Base-by-base conservation (phyloP, 2,329 filamentous ascomycete genomes). In the Talaromyces albobiverticillius region DNA sequence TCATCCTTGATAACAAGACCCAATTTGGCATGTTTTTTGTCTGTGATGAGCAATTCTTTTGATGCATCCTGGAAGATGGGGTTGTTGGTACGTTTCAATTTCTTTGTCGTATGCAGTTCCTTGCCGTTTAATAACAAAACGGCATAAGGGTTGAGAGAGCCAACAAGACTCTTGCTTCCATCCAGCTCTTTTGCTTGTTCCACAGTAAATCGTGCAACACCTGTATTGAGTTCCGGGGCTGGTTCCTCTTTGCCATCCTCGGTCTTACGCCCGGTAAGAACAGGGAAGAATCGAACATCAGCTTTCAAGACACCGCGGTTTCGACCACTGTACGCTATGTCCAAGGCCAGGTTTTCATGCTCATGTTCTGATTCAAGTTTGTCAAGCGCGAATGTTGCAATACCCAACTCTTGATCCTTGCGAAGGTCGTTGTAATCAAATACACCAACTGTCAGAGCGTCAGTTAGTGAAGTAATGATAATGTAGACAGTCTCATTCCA, bases 401-500 rank as follows among this genome's bases (percentile, higher is more conserved):
- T 82, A 51, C 93, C 94, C 46, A 99, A 82, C 70, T 96, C 90
- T 76, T 96, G 96, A 75, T 96, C 92, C 75, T 97, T 99, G 61
- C 94, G 86, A 71, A 89, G 89, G 55, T 96, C 94, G 64, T 99
- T 99, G 80, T 87, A 96, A 71, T 99, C 94, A 65, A 86, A 96
- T 26, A 96, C 71, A 53, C 88, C 84, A 53, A 99, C 81, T 20
- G 93, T 94, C 53, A 99, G 79, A 25, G 88, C 82, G 68, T 99
- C 94, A 55, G 88, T 89, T 67, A 95, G 88, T 3, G 90, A 95
- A 1, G 90, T 95, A 61, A 99, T 81, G 60, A 99, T 94, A 62
- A 97, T 84, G 69, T 96, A 96, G 67, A 96, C 85, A 0, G 94
- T 99, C 74, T 99, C 93, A 65, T 94, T 95, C 94, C 94, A 99